Evolutionary conservation across 164 flowering plant genomes (phyloP).

Genomic region (Cinnamomum chago): DNA sequence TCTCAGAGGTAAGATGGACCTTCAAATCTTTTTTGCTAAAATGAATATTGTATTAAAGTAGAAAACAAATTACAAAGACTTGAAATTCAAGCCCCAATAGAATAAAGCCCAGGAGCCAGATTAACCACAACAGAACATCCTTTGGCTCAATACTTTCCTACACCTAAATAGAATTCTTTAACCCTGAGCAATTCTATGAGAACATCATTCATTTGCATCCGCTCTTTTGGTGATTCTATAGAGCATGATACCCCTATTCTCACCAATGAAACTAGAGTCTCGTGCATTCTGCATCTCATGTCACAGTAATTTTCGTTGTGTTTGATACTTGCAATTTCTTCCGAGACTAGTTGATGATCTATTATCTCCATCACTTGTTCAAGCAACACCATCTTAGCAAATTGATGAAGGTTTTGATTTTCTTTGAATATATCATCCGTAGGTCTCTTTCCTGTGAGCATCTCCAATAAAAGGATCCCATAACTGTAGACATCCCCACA

Average conservation of each 20-base stretch:
- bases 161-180: not conserved
- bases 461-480: slow-evolving; percentile 31
- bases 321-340: not conserved
- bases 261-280: not conserved
- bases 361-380: slow-evolving; percentile 1
- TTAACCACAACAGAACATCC: too few species aligned
- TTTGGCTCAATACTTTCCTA: not conserved
- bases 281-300: not conserved
- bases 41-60: too few species aligned
- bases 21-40: too few species aligned
- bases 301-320: not conserved
- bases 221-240: not conserved
- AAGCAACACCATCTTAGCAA: not conserved
- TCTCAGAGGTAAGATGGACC: not conserved
- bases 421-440: slow-evolving; percentile 15
- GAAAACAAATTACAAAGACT: too few species aligned
- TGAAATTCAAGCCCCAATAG: too few species aligned
- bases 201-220: not conserved
- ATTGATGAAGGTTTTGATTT: not conserved
- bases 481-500: slow-evolving; percentile 30
- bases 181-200: not conserved
- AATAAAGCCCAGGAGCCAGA: too few species aligned
- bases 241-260: not conserved
- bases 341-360: not conserved
- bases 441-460: slow-evolving; percentile 32